Evolutionary conservation across 306 rosid genomes (phyloP), one percentile per base, ranked within the genome.

Genomic region (Cucurbita ficifolia): DNA sequence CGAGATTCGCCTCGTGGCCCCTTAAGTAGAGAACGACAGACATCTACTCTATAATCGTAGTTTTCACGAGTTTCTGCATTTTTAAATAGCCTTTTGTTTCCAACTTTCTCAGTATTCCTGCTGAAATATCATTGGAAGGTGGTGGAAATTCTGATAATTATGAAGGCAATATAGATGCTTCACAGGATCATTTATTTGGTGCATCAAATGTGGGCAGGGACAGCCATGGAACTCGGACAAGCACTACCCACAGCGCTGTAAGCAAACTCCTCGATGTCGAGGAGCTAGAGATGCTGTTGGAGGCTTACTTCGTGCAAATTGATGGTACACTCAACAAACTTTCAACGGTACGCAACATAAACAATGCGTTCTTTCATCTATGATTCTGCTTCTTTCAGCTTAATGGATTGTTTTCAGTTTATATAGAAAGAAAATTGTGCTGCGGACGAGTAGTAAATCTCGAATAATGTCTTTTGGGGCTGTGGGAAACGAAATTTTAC

Each of bases 251-350:
- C 49, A 94, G 96, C 75, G 84, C 84, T 52, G 58, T 80, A 61
- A 83, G 88, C 79, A 94, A 91, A 79, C 81, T 76, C 11, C 96
- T 88, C 58, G 97, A 94, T 56, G 99, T 94, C 0, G 99, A 88
- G 78, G 99, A 94, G 86, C 97, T 94, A 71, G 99, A 94, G 79
- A 94, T 94, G 99, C 96, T 94, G 61, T 79, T 94, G 86, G 99
- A 94, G 81, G 99, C 99, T 3, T 94, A 94, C 81, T 94, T 94
- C 53, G 99, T 91, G 70, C 99, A 91, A 79, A 91, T 94, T 42
- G 97, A 94, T 77, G 99, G 99, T 77, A 89, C 97, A 21, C 63
- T 89, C 51, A 90, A 89, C 84, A 89, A 91, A 73, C 83, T 92
- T 42, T 83, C 90, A 52, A 82, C 89, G 82, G 96, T 92, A 80